phyloP scores from a whole-genome alignment of 257 asterid species.

The Cruciata laevipes region DNA sequence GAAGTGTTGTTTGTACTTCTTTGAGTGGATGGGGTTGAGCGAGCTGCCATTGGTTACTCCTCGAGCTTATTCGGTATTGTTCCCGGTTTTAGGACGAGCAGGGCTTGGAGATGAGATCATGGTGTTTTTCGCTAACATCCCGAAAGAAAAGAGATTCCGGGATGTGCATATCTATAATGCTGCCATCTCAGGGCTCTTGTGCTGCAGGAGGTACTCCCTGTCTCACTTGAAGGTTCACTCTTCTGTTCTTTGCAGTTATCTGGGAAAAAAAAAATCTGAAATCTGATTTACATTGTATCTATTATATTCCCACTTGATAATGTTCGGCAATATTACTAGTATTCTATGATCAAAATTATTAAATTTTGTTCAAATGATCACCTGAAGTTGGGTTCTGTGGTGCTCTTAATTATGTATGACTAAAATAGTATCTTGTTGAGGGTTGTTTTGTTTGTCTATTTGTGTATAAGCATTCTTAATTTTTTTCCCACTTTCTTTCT shows the following conservation, averaged over 20 bases:
- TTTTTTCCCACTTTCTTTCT: too few species aligned
- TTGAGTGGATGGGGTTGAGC: slow-evolving; percentile 86
- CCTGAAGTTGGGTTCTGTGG: not conserved
- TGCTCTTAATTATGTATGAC: not conserved
- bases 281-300: too few species aligned
- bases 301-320: too few species aligned
- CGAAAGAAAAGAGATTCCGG: slow-evolving; percentile 37
- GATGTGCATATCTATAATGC: slow-evolving; percentile 81
- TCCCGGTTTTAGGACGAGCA: slow-evolving; percentile 60
- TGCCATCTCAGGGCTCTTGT: slow-evolving; percentile 69
- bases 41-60: slow-evolving; percentile 74
- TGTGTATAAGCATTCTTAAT: too few species aligned
- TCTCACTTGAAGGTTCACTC: not conserved
- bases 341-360: not conserved
- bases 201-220: slow-evolving; percentile 52
- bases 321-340: too few species aligned
- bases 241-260: not conserved
- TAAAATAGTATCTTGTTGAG: not conserved
- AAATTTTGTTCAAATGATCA: not conserved
- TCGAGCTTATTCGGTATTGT: slow-evolving; percentile 57
- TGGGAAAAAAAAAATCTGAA: too few species aligned
- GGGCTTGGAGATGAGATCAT: slow-evolving; percentile 61
- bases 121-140: slow-evolving; percentile 61
- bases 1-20: slow-evolving; percentile 62
- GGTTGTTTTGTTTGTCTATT: not conserved